These are phyloP conservation scores for Elsinoe ampelina DNA, from an alignment of 2,329 filamentous ascomycete genomes.

Conservation along the genomic window DNA sequence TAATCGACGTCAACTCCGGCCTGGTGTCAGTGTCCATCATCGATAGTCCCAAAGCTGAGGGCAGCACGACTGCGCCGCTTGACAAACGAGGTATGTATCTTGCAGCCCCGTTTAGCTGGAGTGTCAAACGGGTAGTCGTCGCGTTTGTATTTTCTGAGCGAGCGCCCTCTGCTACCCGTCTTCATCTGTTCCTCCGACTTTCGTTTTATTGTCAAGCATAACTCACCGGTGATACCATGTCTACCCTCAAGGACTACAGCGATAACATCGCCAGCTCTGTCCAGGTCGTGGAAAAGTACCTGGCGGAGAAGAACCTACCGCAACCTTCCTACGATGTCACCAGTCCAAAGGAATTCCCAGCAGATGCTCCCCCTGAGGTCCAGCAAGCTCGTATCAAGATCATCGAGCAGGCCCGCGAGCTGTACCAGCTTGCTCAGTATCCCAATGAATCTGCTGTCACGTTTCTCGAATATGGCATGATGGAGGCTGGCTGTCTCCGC, in stretches of 20 bases:
- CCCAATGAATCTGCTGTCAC: slow-evolving; percentile 1
- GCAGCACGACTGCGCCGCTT: neutral
- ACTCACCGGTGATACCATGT: neutral
- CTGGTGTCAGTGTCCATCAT: neutral
- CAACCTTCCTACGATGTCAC: slow-evolving; percentile 6
- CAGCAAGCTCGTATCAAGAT: slow-evolving; percentile 5
- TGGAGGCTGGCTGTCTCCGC: neutral
- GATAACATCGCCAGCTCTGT: slow-evolving; percentile 9
- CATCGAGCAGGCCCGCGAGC: slow-evolving; percentile 2
- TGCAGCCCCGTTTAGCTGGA: neutral
- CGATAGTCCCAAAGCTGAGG: neutral
- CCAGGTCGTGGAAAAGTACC: neutral
- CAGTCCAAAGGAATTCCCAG: slow-evolving; percentile 3
- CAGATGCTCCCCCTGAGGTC: slow-evolving; percentile 7
- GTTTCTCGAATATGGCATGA: neutral
- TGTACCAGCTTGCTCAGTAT: slow-evolving; percentile 4
- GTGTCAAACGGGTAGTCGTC: too few species aligned
- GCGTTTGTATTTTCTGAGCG: too few species aligned
- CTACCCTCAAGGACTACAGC: slow-evolving; percentile 3
- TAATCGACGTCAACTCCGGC: neutral
- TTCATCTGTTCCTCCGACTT: neutral
- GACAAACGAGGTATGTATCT: neutral
- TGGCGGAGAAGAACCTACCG: neutral
- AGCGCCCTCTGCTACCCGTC: neutral
- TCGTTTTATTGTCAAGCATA: neutral